phyloP scores from a whole-genome alignment of 2,329 filamentous ascomycete genomes.

The Penicillium sp. region DNA sequence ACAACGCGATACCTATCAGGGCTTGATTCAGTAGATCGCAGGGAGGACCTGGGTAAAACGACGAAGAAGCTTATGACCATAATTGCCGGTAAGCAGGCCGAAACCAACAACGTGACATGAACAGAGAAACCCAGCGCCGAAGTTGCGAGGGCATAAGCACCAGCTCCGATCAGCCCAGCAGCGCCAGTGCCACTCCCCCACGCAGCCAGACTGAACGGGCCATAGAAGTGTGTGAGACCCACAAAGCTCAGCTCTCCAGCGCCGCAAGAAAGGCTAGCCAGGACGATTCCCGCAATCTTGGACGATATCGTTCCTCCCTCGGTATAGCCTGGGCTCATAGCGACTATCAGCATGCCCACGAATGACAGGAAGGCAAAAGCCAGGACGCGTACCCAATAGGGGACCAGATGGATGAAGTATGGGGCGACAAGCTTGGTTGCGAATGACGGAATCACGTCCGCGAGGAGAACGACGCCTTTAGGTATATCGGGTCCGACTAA shows the following conservation, averaged over 20 bases:
- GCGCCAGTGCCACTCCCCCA: constrained; percentile 94
- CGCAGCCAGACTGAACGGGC: constrained; percentile 76
- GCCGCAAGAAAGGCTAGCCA: constrained; percentile 82
- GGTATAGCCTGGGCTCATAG: constrained; percentile 64
- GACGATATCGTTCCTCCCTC: constrained; percentile 61
- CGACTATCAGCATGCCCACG: constrained; percentile 85
- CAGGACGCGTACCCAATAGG: constrained; percentile 72
- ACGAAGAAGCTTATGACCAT: constrained; percentile 85
- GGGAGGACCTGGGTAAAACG: constrained; percentile 66
- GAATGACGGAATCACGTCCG: constrained; percentile 88
- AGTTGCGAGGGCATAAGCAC: constrained; percentile 81
- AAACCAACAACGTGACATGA: constrained; percentile 68
- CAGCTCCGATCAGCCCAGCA: constrained; percentile 81
- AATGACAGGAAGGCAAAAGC: constrained; percentile 72
- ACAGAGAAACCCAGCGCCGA: constrained; percentile 75
- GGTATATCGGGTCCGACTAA: constrained; percentile 83
- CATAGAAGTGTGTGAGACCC: constrained; percentile 89
- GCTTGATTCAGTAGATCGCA: constrained; percentile 48
- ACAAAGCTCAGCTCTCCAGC: constrained; percentile 89
- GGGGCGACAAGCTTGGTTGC: constrained; percentile 82
- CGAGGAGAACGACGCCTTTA: constrained; percentile 88
- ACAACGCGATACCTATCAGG: constrained; percentile 55
- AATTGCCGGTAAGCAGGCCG: constrained; percentile 72
- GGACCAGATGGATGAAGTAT: constrained; percentile 87
- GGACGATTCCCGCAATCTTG: constrained; percentile 77